Evolutionary conservation across 2,329 filamentous ascomycete species (phyloP).

Genomic region (Plenodomus lindquistii): DNA sequence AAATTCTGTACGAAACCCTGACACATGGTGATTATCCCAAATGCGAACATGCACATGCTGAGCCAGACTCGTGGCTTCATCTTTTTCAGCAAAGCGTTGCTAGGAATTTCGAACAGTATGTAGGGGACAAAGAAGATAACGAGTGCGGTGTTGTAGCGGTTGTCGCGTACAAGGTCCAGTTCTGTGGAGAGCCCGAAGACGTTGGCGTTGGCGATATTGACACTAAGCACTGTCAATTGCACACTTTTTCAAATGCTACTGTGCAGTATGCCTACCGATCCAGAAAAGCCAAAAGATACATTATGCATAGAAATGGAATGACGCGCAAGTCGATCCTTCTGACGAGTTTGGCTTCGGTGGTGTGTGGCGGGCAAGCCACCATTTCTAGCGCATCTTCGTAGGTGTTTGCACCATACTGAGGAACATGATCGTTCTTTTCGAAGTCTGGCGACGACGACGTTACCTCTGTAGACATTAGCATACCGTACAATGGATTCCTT

Average conservation of each 20-base stretch:
- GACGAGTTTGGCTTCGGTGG: conserved; percentile 53
- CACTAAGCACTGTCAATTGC: conserved; percentile 28
- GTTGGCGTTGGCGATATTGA: conserved; percentile 60
- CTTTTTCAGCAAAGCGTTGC: conserved; percentile 57
- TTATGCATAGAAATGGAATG: conserved; percentile 54
- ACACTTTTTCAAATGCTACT: neutral
- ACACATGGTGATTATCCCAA: conserved; percentile 66
- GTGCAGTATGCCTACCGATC: conserved; percentile 40
- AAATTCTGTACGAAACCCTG: conserved; percentile 82
- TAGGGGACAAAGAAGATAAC: conserved; percentile 61
- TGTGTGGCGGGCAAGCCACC: conserved; percentile 52
- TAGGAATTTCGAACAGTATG: conserved; percentile 58
- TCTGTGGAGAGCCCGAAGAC: conserved; percentile 55
- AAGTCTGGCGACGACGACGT: conserved; percentile 19
- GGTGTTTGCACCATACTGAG: conserved; percentile 34
- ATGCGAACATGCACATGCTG: conserved; percentile 80
- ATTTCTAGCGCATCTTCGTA: conserved; percentile 46
- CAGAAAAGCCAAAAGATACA: conserved; percentile 56
- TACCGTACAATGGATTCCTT: neutral
- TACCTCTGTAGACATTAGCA: neutral
- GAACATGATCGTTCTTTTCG: conserved; percentile 16
- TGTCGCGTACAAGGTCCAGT: conserved; percentile 46
- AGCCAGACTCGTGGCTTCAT: conserved; percentile 61
- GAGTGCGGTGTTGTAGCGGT: conserved; percentile 55
- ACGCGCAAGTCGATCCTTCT: conserved; percentile 53